Base-by-base conservation (phyloP, 2,329 filamentous ascomycete species). In the Alternaria arbusti region DNA sequence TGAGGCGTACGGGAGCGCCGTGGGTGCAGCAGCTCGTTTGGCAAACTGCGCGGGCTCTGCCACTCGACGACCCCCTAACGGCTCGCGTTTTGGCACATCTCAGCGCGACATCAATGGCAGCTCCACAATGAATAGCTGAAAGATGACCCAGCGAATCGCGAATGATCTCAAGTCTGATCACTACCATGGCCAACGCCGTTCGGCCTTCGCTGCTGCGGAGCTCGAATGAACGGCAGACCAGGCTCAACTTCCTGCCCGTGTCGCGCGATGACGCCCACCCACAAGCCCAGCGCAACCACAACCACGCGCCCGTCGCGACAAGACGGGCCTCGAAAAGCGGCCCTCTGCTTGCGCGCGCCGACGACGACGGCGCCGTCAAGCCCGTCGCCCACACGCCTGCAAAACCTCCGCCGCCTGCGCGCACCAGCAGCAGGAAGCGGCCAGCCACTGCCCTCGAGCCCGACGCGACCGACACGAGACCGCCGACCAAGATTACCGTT, bases 401-500 rank as follows among this genome's bases (percentile, higher is more conserved):
- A 28, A 61, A 51, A 56, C 61, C 68, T n/a, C 64, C 70, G 44
- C 57, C 69, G 57, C 68, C 68, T 17, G 61, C 68, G 61, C 71
- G 71, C 70, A 63, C 63, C 58, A 66, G 52, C 69, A 72, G 71
- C 60, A 71, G 73, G 60, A 79, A 79, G 70, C 69, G 77, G 50
- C 71, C 75, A 60, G 72, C 72, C 59, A 65, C 73, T 46, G 70
- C 66, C 30, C 59, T 73, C 51, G 47, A 50, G 30, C 57, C 63
- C 13, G 74, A 78, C 65, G 68, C 71, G 69, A 64, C 67, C 52
- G 69, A 74, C 61, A 66, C 75, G 57, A 73, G 72, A 71, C 82
- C 82, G 50, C 83, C 82, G 28, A 80, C 77, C 67, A 81, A 79
- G 64, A 72, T 83, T 69, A 79, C 79, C 57, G 77, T 82, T 62